These are phyloP conservation scores for Paramyrothecium roridum DNA, from an alignment of 2,329 filamentous ascomycete species.

Conservation along the genomic window DNA sequence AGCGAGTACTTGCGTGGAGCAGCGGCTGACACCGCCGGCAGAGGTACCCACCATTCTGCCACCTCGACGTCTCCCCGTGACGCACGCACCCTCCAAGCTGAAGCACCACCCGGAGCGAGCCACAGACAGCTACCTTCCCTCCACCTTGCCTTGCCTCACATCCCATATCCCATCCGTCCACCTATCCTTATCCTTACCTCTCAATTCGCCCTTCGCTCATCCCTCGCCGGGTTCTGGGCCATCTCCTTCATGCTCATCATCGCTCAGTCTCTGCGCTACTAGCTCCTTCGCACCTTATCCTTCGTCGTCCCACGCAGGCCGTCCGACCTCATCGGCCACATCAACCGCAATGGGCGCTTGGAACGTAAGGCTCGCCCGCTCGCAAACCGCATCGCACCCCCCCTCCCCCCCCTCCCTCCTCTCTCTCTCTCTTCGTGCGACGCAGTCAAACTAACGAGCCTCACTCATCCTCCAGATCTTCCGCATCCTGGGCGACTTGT, in stretches of 20 bases:
- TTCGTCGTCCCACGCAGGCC: neutral
- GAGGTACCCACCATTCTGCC: neutral
- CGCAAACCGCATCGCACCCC: neutral
- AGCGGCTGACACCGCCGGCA: neutral
- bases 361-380: constrained; percentile 29
- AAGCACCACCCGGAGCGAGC: neutral
- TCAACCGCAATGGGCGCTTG: constrained; percentile 33
- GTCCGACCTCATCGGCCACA: constrained; percentile 9
- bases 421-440: neutral
- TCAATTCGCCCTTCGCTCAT: constrained; percentile 41
- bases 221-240: constrained; percentile 25
- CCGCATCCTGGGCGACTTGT: constrained; percentile 78
- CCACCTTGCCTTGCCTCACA: neutral
- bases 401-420: too few relatives aligned
- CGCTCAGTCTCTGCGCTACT: neutral
- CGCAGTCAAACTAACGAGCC: neutral
- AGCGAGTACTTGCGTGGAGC: neutral
- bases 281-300: neutral
- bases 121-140: neutral
- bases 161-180: neutral
- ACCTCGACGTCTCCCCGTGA: neutral
- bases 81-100: neutral
- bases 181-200: constrained; percentile 9
- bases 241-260: constrained; percentile 3
- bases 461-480: constrained; percentile 47